These are phyloP conservation scores for Colletotrichum orchidophilum DNA, from an alignment of 2,329 filamentous ascomycete genomes.

Conservation along the genomic window DNA sequence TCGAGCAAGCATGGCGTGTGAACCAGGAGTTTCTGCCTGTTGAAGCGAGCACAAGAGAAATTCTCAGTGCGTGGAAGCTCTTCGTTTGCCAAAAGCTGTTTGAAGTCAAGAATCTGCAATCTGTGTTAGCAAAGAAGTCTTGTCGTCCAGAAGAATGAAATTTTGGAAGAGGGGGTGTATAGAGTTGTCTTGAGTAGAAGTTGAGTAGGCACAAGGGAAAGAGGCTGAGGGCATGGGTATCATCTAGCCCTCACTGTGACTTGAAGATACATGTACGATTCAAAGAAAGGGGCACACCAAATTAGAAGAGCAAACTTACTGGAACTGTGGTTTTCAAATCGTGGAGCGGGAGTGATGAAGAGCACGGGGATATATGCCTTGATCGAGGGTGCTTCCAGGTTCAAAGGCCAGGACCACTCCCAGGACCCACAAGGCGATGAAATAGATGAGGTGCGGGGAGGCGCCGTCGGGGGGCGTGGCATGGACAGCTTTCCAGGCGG, in stretches of 20 bases:
- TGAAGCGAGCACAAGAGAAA: neutral
- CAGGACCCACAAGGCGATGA: no score
- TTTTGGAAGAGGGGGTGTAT: no score
- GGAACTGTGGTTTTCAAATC: neutral
- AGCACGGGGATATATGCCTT: no score
- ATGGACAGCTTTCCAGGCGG: no score
- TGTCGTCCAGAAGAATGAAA: neutral
- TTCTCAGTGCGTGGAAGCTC: neutral
- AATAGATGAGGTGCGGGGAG: no score
- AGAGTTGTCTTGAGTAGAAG: no score
- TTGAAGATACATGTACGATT: neutral
- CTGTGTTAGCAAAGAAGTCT: neutral
- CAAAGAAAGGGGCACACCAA: no score
- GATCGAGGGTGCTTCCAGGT: no score
- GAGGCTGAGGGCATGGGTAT: neutral
- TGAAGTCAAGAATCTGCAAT: neutral
- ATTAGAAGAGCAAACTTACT: neutral
- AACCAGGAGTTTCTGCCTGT: no score
- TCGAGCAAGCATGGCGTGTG: no score
- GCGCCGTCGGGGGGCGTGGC: no score
- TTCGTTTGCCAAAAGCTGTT: neutral
- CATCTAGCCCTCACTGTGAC: neutral
- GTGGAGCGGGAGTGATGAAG: neutral
- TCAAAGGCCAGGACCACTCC: no score
- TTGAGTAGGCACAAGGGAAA: neutral